Base-by-base conservation (phyloP, 176 grass and related monocot species). In the Lolium multiflorum region DNA sequence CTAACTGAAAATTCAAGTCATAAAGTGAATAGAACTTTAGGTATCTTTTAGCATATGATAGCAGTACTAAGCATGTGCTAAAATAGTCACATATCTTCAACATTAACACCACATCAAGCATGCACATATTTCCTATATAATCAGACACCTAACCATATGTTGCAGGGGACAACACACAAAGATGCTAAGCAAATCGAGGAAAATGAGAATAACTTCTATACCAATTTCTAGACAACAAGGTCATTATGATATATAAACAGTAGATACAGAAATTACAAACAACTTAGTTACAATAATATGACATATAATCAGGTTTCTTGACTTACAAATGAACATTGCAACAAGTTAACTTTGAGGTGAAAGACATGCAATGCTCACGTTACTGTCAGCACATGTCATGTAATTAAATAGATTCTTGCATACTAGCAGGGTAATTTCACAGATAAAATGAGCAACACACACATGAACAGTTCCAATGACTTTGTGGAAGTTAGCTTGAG, bases 341-440 rank as follows among this genome's bases (percentile, higher is more conserved):
- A 8, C 11, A 2, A 37, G 26, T 79, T 47, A 47, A 43, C 12
- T 26, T 63, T 63, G 11, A 68, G 16, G 76, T 28, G 41, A 38
- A 28, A 62, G 35, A 41, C 12, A 44, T 46, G 28, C n/a, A 17
- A 60, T 83, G 51, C 6, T 75, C 71, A 47, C 17, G 8, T 12
- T 39, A 83, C 11, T 55, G 77, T 77, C 46, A 73, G 51, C 11
- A 74, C 64, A 52, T 46, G 61, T 21, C 9, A 63, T 35, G 58
- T 10, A 18, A 71, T 21, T 71, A 11, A 61, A 73, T 43, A 58
- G 12, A 41, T 63, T 62, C 4, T 28, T 73, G 55, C 28, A 79
- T 83, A 5, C 2, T 88, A 68, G 59, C 9, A 84, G 69, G 74
- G 15, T 81, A 35, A 55, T 76, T 71, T 37, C 11, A 79, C 1